Percentiles rank a stretch among this genome's conserved stretches.
phyloP scores from a whole-genome alignment of 1,284 basidiomycete species.

The Rhizoctonia solani region DNA sequence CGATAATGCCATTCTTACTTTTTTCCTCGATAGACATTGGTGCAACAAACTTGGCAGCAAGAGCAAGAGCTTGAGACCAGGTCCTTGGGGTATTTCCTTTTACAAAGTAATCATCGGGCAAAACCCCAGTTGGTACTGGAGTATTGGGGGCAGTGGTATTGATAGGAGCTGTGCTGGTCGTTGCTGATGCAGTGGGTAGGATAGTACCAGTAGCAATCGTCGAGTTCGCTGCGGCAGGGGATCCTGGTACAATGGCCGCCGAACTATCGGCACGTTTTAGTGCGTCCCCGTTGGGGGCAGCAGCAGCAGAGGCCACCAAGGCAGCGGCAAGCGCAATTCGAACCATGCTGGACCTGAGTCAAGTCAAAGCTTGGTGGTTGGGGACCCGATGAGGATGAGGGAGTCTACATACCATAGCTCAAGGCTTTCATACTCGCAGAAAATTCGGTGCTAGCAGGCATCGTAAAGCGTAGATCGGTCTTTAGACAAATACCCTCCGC shows the following conservation, averaged over 20 bases:
- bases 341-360: slow-evolving; percentile 9
- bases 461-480: too few species aligned
- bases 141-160: background rate
- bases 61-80: slow-evolving; percentile 19
- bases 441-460: too few species aligned
- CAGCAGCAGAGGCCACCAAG: slow-evolving; percentile 16
- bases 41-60: slow-evolving; percentile 30
- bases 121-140: slow-evolving; percentile 4
- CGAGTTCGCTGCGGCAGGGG: background rate
- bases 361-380: background rate
- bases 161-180: too few species aligned
- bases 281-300: slow-evolving; percentile 5
- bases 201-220: background rate
- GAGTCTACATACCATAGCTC: too few species aligned
- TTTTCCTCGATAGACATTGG: slow-evolving; percentile 26
- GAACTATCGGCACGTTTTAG: slow-evolving; percentile 13
- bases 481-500: slow-evolving; percentile 7
- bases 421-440: slow-evolving; percentile 26
- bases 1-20: background rate
- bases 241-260: too few species aligned
- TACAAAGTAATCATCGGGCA: slow-evolving; percentile 28
- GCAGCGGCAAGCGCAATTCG: slow-evolving; percentile 28
- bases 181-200: too few species aligned
- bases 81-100: slow-evolving; percentile 19
- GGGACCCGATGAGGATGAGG: background rate